Conservation (phyloP, 2,329 filamentous ascomycete species). For the Stachybotrys chlorohalonatus region DNA sequence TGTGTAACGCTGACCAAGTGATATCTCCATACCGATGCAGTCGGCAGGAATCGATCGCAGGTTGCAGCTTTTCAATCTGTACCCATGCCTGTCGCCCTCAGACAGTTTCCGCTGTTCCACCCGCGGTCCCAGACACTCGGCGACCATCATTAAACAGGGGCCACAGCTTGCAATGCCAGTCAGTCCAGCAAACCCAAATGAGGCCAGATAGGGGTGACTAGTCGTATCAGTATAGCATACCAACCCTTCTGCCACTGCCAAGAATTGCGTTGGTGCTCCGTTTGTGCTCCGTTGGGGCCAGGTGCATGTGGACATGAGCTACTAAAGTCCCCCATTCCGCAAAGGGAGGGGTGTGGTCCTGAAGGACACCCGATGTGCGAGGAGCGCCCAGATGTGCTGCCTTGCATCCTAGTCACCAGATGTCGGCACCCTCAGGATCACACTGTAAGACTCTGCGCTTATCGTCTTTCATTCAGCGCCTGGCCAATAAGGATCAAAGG, state of each 20-base stretch:
- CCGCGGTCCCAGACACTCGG: too few species aligned
- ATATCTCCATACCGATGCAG: not conserved
- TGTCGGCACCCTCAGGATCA: not conserved
- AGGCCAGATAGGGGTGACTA: not conserved
- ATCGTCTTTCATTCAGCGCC: not conserved
- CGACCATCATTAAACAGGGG: too few species aligned
- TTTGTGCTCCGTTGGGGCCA: too few species aligned
- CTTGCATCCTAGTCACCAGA: not conserved
- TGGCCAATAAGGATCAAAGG: not conserved
- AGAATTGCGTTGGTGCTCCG: not conserved
- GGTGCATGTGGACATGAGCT: not conserved
- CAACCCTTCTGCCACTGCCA: not conserved
- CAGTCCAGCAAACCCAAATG: not conserved
- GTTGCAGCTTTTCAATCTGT: not conserved
- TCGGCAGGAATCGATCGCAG: not conserved
- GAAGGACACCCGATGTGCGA: not conserved
- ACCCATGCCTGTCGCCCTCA: not conserved
- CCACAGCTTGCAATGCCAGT: too few species aligned
- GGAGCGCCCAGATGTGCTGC: not conserved
- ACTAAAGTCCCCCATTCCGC: not conserved
- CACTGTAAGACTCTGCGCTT: not conserved
- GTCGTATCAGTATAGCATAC: too few species aligned
- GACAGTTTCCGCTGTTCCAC: not conserved
- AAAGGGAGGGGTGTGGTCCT: not conserved
- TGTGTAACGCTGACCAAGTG: not conserved